Percentiles rank a stretch among this genome's conserved stretches.
These are phyloP conservation scores for Kodamaea lidongshanica DNA, from an alignment of 805 yeast genomes.

Conservation along the genomic window DNA sequence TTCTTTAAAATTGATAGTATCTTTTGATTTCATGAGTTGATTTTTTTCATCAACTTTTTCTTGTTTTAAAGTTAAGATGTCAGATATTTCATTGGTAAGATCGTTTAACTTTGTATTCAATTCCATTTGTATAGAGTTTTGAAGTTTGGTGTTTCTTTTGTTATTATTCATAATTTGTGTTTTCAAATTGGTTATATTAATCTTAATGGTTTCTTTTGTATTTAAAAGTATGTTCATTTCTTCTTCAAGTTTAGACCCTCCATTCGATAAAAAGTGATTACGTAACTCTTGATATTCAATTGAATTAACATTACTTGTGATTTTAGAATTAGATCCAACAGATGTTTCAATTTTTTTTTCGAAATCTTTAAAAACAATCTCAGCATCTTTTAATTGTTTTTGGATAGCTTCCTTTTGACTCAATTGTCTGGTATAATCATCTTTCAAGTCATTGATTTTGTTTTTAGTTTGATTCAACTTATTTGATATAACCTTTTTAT, in stretches of 20 bases:
- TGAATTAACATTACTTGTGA: constrained; percentile 44
- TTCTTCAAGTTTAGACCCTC: constrained; percentile 56
- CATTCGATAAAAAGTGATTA: constrained; percentile 46
- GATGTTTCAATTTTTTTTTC: constrained; percentile 18
- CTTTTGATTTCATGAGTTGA: constrained; percentile 29
- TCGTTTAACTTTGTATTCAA: constrained; percentile 28
- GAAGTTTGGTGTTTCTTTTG: constrained; percentile 37
- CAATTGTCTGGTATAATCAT: constrained; percentile 51
- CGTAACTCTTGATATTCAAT: constrained; percentile 55
- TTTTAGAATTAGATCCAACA: constrained; percentile 14
- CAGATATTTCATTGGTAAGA: constrained; percentile 26
- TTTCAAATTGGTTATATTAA: constrained; percentile 18
- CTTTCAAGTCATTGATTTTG: constrained; percentile 43
- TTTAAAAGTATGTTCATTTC: constrained; percentile 34
- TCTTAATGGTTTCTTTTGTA: constrained; percentile 40
- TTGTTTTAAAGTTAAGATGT: constrained; percentile 22
- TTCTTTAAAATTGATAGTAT: constrained; percentile 41
- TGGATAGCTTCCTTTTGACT: constrained; percentile 35
- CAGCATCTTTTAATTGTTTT: constrained; percentile 43
- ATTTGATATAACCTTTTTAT: constrained; percentile 41
- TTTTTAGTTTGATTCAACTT: constrained; percentile 43
- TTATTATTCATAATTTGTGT: constrained; percentile 31
- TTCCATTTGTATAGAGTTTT: constrained; percentile 29
- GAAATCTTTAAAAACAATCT: constrained; percentile 25
- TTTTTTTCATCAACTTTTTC: constrained; percentile 22